These are phyloP conservation scores for Lasiosphaeriaceae sp. DNA, from an alignment of 495 filamentous ascomycete genomes.

Conservation along the genomic window DNA sequence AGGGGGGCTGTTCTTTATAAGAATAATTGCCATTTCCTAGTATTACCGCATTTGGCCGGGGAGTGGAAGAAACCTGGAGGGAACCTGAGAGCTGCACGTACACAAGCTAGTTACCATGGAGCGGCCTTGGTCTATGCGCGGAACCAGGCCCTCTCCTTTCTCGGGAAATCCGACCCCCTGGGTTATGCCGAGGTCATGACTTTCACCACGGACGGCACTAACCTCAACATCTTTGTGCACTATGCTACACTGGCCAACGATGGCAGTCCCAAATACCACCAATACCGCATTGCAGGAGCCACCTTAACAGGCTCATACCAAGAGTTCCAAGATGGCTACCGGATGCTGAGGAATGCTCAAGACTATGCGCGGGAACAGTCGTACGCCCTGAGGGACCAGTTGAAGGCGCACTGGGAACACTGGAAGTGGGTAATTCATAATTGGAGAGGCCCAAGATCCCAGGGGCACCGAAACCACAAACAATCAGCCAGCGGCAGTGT, in stretches of 20 bases:
- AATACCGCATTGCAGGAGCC: no score
- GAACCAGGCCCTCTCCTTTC: slow-evolving; percentile 25
- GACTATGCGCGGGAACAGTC: no score
- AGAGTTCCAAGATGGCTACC: no score
- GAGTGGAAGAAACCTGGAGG: slow-evolving; percentile 27
- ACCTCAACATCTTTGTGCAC: slow-evolving; percentile 30
- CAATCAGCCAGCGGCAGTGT: no score
- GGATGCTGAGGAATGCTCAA: no score
- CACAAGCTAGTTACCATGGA: slow-evolving; percentile 26
- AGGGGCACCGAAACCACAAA: no score
- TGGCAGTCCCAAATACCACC: slow-evolving; percentile 31
- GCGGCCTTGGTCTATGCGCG: slow-evolving; percentile 30
- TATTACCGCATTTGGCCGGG: slow-evolving; percentile 30
- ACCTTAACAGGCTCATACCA: no score
- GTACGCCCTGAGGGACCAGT: no score
- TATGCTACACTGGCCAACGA: slow-evolving; percentile 24
- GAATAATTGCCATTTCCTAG: slow-evolving; percentile 22
- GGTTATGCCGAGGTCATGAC: slow-evolving; percentile 28
- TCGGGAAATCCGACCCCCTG: slow-evolving; percentile 22
- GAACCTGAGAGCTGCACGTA: slow-evolving; percentile 19
- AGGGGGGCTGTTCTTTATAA: slow-evolving; percentile 23
- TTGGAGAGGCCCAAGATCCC: no score
- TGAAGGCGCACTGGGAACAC: no score
- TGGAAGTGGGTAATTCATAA: no score
- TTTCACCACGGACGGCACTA: slow-evolving; percentile 31